Evolutionary conservation across 2,329 filamentous ascomycete genomes (phyloP), one percentile per base, ranked within the genome.

Genomic region (Fusarium beomiforme): DNA sequence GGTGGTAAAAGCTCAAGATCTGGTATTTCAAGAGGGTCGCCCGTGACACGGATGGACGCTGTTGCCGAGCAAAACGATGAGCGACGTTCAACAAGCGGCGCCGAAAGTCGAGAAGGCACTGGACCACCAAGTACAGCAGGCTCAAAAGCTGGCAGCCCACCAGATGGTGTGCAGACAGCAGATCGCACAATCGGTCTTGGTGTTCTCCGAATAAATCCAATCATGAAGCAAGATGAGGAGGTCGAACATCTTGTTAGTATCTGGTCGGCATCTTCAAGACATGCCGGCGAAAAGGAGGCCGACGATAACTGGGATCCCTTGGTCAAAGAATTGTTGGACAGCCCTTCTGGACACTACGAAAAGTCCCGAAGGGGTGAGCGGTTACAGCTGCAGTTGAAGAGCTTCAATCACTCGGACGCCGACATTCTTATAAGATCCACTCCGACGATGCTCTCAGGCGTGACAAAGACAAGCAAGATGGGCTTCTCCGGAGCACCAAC

Each of bases 401-500:
- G 92, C 3, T 98, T 98, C 79, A 87, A 90, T 37, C 88, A 92
- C 74, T 85, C 89, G 2, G 94, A 98, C 75, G 90, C 94, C 2
- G 94, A 97, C 71, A 85, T 83, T 0, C 87, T 99, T 42, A 92
- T 98, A 77, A 93, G 92, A 76, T 90, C 92, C 50, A 97, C 94
- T 6, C 96, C 96, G 1, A 98, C 95, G 0, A 83, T 97, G 17
- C 88, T 99, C 17, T 92, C 97, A 54, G 91, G 92, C 55, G 89
- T 98, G 65, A 87, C 87, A 62, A 92, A 92, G 79, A 97, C 95
- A 1, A 92, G 87, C 75, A 96, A 96, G 79, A 95, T 98, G 80
- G 96, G 95, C 4, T 98, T 99, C 79, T 93, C 95, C 6, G 95
- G 95, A 16, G 95, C 95, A 3, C 95, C 96, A 0, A 94, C 92